Evolutionary conservation across 768 basidiomycete genomes (phyloP).

Genomic region (Daedaleopsis nitida): DNA sequence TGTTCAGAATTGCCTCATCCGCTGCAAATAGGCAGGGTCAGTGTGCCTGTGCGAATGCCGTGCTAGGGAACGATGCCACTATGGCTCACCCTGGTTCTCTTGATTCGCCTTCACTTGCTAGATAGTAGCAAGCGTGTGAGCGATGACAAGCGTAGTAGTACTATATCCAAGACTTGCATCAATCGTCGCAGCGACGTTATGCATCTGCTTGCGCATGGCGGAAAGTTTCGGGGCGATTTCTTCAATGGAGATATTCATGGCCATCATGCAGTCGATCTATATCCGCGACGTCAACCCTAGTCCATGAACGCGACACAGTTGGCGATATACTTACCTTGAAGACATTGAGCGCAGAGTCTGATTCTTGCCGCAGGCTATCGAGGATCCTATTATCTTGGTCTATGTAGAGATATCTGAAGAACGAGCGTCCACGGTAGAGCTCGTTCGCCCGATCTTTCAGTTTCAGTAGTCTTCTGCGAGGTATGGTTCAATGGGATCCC

Average conservation of each 20-base stretch:
- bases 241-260: background rate
- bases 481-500: background rate
- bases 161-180: background rate
- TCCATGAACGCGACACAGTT: too few species aligned
- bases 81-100: background rate
- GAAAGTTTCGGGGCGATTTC: background rate
- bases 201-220: background rate
- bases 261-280: background rate
- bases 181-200: background rate
- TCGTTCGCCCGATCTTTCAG: background rate
- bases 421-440: background rate
- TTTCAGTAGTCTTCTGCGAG: background rate
- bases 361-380: background rate
- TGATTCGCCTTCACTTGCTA: background rate
- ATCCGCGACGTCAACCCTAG: background rate
- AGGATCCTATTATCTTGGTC: background rate
- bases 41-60: background rate
- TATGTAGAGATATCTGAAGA: background rate
- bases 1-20: background rate
- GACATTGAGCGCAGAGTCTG: background rate
- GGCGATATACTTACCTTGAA: background rate
- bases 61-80: background rate
- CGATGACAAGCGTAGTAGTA: background rate
- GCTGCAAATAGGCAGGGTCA: background rate
- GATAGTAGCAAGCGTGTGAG: background rate